Percentiles rank a stretch among this genome's conserved stretches.
phyloP scores from a whole-genome alignment of 805 yeast genomes.

The Saccharomycopsis sp. region DNA sequence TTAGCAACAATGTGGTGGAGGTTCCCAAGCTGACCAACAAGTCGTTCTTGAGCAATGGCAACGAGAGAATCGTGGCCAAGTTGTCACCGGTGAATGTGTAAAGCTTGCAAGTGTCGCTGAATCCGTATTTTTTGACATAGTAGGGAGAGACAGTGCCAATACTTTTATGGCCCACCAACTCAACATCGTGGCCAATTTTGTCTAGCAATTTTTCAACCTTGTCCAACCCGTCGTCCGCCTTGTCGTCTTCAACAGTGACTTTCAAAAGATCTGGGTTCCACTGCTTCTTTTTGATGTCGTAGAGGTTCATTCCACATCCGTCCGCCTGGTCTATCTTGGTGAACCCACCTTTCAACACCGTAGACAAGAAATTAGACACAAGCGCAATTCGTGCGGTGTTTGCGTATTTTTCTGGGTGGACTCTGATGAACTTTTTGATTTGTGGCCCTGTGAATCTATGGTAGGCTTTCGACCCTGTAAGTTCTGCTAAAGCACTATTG shows the following conservation, averaged over 20 bases:
- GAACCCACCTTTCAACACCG: slow-evolving; percentile 59
- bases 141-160: slow-evolving; percentile 52
- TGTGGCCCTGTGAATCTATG: slow-evolving; percentile 91
- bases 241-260: slow-evolving; percentile 24
- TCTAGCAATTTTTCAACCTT: slow-evolving; percentile 31
- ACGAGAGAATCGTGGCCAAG: slow-evolving; percentile 76
- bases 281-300: slow-evolving; percentile 53
- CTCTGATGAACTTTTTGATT: slow-evolving; percentile 60
- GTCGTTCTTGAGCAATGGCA: slow-evolving; percentile 73
- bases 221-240: slow-evolving; percentile 6
- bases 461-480: slow-evolving; percentile 85
- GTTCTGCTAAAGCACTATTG: slow-evolving; percentile 43
- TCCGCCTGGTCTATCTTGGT: slow-evolving; percentile 73
- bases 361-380: slow-evolving; percentile 72
- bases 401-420: slow-evolving; percentile 44
- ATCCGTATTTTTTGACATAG: slow-evolving; percentile 59
- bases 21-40: slow-evolving; percentile 81
- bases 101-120: slow-evolving; percentile 48
- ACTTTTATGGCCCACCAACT: slow-evolving; percentile 41
- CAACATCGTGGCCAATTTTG: slow-evolving; percentile 38
- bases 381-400: slow-evolving; percentile 59
- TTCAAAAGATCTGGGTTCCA: slow-evolving; percentile 54
- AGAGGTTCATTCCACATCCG: slow-evolving; percentile 90
- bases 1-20: slow-evolving; percentile 79
- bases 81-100: slow-evolving; percentile 88